Conservation (phyloP, 352 stramenopile genomes). For the Phytophthora parvispora region DNA sequence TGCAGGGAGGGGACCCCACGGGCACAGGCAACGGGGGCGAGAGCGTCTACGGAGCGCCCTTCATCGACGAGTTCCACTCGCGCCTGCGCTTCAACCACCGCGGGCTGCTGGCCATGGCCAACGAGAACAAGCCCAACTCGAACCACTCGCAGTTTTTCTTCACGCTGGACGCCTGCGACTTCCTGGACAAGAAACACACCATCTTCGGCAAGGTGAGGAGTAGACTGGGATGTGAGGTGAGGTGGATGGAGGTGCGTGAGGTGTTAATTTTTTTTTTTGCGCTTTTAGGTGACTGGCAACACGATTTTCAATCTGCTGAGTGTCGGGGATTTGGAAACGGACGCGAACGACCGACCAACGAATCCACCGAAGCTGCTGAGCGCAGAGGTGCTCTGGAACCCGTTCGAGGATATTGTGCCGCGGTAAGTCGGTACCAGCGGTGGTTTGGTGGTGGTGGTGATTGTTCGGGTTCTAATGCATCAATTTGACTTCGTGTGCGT, state of each 20-base stretch:
- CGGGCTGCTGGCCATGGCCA: slow-evolving; percentile 96
- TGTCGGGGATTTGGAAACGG: slow-evolving; percentile 90
- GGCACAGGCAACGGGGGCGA: slow-evolving; percentile 86
- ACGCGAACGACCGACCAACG: slow-evolving; percentile 84
- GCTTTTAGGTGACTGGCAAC: slow-evolving; percentile 93
- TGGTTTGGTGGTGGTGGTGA: not conserved
- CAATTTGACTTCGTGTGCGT: no score
- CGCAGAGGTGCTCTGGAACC: slow-evolving; percentile 95
- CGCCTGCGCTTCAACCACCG: slow-evolving; percentile 97
- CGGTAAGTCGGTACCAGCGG: slow-evolving; percentile 29
- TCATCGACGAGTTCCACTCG: slow-evolving; percentile 95
- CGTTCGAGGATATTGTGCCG: slow-evolving; percentile 96
- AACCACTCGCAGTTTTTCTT: slow-evolving; percentile 99
- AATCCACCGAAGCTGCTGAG: slow-evolving; percentile 82
- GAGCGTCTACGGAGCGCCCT: slow-evolving; percentile 81
- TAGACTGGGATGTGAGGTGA: not conserved
- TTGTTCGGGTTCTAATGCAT: no score
- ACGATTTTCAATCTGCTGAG: slow-evolving; percentile 99
- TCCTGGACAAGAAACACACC: slow-evolving; percentile 97
- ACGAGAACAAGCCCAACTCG: slow-evolving; percentile 87
- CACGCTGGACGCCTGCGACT: slow-evolving; percentile 95
- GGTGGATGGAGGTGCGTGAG: not conserved
- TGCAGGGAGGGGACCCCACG: slow-evolving; percentile 96
- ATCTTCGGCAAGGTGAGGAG: slow-evolving; percentile 86
- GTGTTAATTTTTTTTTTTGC: slow-evolving; percentile 41